A percentile compares a stretch with the other conserved stretches of the same genome.
phyloP scores from a whole-genome alignment of 1,139 yeast genomes.

The Pneumocystis oryctolagi region DNA sequence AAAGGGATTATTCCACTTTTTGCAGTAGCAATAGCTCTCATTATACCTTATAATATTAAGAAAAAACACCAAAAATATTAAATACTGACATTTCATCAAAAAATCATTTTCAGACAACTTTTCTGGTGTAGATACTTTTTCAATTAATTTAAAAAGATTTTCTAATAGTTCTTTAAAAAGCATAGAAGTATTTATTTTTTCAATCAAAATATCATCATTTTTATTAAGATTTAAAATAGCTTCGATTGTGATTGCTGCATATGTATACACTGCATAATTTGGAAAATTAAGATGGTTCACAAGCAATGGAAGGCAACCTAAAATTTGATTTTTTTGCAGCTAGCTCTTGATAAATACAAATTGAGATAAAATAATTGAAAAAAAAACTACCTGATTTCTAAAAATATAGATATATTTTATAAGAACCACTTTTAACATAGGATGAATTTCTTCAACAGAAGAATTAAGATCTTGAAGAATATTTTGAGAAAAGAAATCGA shows the following conservation, averaged over 20 bases:
- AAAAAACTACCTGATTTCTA: slow-evolving; percentile 39
- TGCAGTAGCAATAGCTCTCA: slow-evolving; percentile 65
- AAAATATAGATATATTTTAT: slow-evolving; percentile 79
- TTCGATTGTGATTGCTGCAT: slow-evolving; percentile 85
- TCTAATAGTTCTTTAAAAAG: slow-evolving; percentile 42
- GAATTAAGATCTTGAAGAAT: slow-evolving; percentile 66
- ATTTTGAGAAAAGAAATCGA: slow-evolving; percentile 64
- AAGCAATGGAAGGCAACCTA: slow-evolving; percentile 67
- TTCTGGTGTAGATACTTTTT: slow-evolving; percentile 59
- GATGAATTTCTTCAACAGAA: slow-evolving; percentile 33
- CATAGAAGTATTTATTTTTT: slow-evolving; percentile 51
- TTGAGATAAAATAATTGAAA: background rate
- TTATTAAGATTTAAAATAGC: slow-evolving; percentile 63
- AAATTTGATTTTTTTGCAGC: slow-evolving; percentile 67
- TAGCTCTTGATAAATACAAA: slow-evolving; percentile 27
- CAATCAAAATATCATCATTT: slow-evolving; percentile 41
- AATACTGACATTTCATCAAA: slow-evolving; percentile 48
- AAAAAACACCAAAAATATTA: background rate
- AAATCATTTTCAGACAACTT: slow-evolving; percentile 91
- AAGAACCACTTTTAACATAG: slow-evolving; percentile 79
- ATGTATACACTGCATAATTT: slow-evolving; percentile 80
- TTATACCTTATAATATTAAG: slow-evolving; percentile 26
- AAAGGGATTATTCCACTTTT: slow-evolving; percentile 45
- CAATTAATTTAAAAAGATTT: slow-evolving; percentile 52
- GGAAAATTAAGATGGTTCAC: slow-evolving; percentile 46